phyloP scores from a whole-genome alignment of 2,329 filamentous ascomycete genomes.

The Paracorniculantispora psalliotae region DNA sequence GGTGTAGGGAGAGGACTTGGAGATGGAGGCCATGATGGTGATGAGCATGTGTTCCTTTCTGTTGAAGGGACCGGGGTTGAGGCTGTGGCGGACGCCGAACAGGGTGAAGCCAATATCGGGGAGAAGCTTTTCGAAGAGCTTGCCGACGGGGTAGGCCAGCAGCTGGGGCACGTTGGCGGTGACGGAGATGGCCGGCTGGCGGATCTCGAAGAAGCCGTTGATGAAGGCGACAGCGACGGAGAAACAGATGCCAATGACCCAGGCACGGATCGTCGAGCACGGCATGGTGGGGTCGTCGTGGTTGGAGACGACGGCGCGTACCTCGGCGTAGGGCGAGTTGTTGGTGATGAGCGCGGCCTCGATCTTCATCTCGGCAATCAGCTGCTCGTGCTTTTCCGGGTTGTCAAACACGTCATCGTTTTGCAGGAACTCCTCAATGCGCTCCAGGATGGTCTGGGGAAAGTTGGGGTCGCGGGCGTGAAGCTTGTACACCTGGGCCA shows the following conservation, averaged over 20 bases:
- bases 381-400: constrained; percentile 33
- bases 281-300: constrained; percentile 31
- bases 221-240: constrained; percentile 24
- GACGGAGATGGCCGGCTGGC: constrained; percentile 32
- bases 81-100: constrained; percentile 34
- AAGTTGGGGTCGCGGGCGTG: constrained; percentile 26
- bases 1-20: constrained; percentile 41
- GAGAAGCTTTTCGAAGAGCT: constrained; percentile 33
- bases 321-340: constrained; percentile 29
- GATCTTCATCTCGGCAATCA: constrained; percentile 29
- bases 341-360: constrained; percentile 26
- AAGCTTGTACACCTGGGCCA: constrained; percentile 22
- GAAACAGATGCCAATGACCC: constrained; percentile 30
- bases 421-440: constrained; percentile 23
- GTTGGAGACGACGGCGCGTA: constrained; percentile 35
- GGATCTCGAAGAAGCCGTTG: constrained; percentile 35
- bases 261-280: constrained; percentile 31
- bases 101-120: constrained; percentile 41
- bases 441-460: constrained; percentile 20
- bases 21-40: constrained; percentile 53
- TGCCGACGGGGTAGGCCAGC: constrained; percentile 29
- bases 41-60: constrained; percentile 57
- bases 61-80: constrained; percentile 52
- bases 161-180: constrained; percentile 32
- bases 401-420: constrained; percentile 28